phyloP scores from a whole-genome alignment of 2,329 filamentous ascomycete species.

The Claviceps quebecensis region DNA sequence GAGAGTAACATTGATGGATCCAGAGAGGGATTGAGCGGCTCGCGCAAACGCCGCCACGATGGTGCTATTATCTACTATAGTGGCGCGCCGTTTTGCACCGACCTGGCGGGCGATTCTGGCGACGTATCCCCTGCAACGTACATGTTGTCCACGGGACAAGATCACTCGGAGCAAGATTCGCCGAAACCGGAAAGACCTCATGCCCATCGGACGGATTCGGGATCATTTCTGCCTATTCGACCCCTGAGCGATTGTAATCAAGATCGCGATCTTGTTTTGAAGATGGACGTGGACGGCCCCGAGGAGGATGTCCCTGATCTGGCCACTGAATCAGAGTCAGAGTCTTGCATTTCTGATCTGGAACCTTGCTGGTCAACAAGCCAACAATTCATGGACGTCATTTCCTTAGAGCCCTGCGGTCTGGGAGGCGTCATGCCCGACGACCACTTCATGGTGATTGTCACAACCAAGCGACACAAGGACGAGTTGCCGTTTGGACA shows the following conservation, averaged over 20 bases:
- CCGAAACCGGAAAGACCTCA: constrained; percentile 10
- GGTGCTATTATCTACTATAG: constrained; percentile 77
- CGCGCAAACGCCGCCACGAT: constrained; percentile 43
- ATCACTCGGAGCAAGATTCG: constrained; percentile 13
- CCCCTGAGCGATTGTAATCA: constrained; percentile 30
- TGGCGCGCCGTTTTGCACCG: constrained; percentile 66
- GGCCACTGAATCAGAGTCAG: constrained; percentile 20
- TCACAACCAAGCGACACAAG: constrained; percentile 32
- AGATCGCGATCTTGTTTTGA: constrained; percentile 8
- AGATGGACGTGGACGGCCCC: constrained; percentile 16
- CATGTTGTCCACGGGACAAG: constrained; percentile 31
- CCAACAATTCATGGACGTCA: constrained; percentile 23
- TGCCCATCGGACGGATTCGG: constrained; percentile 31
- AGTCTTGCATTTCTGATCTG: constrained; percentile 26
- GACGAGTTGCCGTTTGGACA: constrained; percentile 5
- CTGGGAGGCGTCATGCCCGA: constrained; percentile 45
- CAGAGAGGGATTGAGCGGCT: constrained; percentile 32
- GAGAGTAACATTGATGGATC: constrained; percentile 36
- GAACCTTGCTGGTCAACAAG: constrained; percentile 33
- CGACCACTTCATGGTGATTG: constrained; percentile 48
- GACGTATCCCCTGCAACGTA: constrained; percentile 34
- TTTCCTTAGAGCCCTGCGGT: constrained; percentile 40
- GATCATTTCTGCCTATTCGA: constrained; percentile 33
- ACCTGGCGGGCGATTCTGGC: constrained; percentile 55
- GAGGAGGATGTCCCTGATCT: constrained; percentile 16